Percentiles rank a stretch among this genome's conserved stretches.
Evolutionary conservation across 2,329 filamentous ascomycete genomes (phyloP).

Genomic region (Penicillium sp.): DNA sequence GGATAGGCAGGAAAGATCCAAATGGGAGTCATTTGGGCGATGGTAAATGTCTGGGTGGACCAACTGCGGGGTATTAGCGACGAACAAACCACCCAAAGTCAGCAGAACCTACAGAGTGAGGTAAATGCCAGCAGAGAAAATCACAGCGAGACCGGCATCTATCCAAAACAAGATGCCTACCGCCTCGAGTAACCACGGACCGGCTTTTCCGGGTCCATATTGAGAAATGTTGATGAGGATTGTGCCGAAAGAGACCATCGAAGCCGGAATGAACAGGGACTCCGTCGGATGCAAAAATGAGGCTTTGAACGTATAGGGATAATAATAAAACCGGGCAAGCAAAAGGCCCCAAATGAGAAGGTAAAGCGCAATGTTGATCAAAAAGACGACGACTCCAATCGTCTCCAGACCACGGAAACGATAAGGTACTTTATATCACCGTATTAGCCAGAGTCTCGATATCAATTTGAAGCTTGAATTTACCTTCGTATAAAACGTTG

Average conservation of each 20-base stretch:
- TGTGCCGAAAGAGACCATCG: constrained; percentile 67
- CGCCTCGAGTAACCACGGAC: constrained; percentile 58
- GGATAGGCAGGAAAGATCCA: constrained; percentile 89
- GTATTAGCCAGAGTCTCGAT: constrained; percentile 4
- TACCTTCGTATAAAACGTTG: constrained; percentile 59
- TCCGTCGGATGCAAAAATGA: constrained; percentile 77
- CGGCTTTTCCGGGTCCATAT: constrained; percentile 65
- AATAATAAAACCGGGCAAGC: constrained; percentile 64
- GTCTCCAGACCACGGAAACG: constrained; percentile 56
- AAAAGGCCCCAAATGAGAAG: constrained; percentile 63
- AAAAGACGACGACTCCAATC: constrained; percentile 60
- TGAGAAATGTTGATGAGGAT: constrained; percentile 76
- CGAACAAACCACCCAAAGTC: background rate
- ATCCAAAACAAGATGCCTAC: constrained; percentile 73
- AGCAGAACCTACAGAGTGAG: constrained; percentile 60
- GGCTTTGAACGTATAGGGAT: constrained; percentile 66
- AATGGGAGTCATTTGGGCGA: constrained; percentile 80
- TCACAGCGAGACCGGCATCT: constrained; percentile 65
- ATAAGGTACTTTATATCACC: constrained; percentile 48
- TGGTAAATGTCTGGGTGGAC: constrained; percentile 66
- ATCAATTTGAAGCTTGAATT: constrained; percentile 15
- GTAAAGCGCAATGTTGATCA: constrained; percentile 64
- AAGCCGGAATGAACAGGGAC: constrained; percentile 71
- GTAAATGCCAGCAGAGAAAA: constrained; percentile 69
- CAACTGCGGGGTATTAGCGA: constrained; percentile 45